Conservation (phyloP, 2,329 filamentous ascomycete genomes). For the Aspergillus hortae region DNA sequence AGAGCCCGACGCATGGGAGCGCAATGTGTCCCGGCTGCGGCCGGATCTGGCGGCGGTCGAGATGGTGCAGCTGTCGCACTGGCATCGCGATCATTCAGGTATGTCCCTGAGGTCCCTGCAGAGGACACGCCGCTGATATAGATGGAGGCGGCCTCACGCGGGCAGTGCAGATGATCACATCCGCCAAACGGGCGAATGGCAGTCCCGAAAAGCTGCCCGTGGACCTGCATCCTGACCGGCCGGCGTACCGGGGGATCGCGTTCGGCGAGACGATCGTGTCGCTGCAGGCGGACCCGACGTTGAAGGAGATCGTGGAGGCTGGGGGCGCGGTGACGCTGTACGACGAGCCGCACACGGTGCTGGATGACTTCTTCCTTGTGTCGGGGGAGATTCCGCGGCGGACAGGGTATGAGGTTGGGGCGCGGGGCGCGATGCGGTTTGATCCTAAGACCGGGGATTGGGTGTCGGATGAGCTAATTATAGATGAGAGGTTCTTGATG, state of each 20-base stretch:
- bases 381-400: constrained; percentile 52
- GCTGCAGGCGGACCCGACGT: constrained; percentile 52
- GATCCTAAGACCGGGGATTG: constrained; percentile 39
- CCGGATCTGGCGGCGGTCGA: constrained; percentile 45
- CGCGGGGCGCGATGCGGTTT: constrained; percentile 46
- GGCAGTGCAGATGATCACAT: constrained; percentile 48
- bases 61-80: constrained; percentile 50
- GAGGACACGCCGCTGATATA: not conserved
- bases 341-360: constrained; percentile 41
- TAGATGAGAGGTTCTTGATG: constrained; percentile 53
- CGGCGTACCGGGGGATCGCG: constrained; percentile 49
- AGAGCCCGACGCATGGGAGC: constrained; percentile 50
- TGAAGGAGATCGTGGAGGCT: constrained; percentile 45
- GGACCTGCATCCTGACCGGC: constrained; percentile 53
- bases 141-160: constrained; percentile 46
- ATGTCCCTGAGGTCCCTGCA: not conserved
- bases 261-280: constrained; percentile 43
- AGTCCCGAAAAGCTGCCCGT: constrained; percentile 32
- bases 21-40: constrained; percentile 46
- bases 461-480: constrained; percentile 49
- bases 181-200: constrained; percentile 31
- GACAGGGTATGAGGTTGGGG: constrained; percentile 49
- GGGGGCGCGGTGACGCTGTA: constrained; percentile 42
- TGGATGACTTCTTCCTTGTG: constrained; percentile 52
- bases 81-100: constrained; percentile 56